Evolutionary conservation across 2,329 filamentous ascomycete genomes (phyloP).

Genomic region (Purpureocillium lavendulum): DNA sequence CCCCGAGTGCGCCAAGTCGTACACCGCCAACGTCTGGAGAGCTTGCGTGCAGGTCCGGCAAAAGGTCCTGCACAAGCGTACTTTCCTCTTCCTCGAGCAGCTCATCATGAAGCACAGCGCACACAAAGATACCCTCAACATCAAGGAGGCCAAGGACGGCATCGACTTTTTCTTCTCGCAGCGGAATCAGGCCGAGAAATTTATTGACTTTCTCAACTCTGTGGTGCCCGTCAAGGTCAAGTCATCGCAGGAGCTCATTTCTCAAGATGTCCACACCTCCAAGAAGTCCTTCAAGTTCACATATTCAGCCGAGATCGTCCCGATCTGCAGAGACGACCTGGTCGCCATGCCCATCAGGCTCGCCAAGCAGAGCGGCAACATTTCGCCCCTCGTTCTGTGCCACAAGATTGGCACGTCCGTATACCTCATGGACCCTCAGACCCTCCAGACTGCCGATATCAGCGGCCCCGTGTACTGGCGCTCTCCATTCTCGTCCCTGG

Average conservation of each 20-base stretch:
- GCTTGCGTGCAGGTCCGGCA: slow-evolving; percentile 92
- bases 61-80: slow-evolving; percentile 91
- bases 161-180: slow-evolving; percentile 93
- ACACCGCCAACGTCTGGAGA: slow-evolving; percentile 92
- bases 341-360: slow-evolving; percentile 88
- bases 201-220: slow-evolving; percentile 82
- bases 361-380: slow-evolving; percentile 81
- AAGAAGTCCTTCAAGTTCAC: slow-evolving; percentile 93
- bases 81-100: slow-evolving; percentile 69
- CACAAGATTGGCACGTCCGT: slow-evolving; percentile 82
- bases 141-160: slow-evolving; percentile 92
- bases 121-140: slow-evolving; percentile 91
- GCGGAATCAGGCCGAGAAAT: slow-evolving; percentile 84
- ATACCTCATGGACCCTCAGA: slow-evolving; percentile 83
- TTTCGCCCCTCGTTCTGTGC: slow-evolving; percentile 78
- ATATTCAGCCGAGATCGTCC: slow-evolving; percentile 80
- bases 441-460: slow-evolving; percentile 84
- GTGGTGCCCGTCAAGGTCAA: slow-evolving; percentile 72
- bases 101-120: slow-evolving; percentile 90
- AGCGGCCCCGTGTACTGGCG: slow-evolving; percentile 83
- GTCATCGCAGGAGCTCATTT: slow-evolving; percentile 78
- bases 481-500: slow-evolving; percentile 72
- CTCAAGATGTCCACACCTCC: slow-evolving; percentile 83
- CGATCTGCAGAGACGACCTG: slow-evolving; percentile 94
- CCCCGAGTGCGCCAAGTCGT: slow-evolving; percentile 89